These are phyloP conservation scores for Meyerozyma smithsonii DNA, from an alignment of 1,139 yeast species.

Conservation along the genomic window DNA sequence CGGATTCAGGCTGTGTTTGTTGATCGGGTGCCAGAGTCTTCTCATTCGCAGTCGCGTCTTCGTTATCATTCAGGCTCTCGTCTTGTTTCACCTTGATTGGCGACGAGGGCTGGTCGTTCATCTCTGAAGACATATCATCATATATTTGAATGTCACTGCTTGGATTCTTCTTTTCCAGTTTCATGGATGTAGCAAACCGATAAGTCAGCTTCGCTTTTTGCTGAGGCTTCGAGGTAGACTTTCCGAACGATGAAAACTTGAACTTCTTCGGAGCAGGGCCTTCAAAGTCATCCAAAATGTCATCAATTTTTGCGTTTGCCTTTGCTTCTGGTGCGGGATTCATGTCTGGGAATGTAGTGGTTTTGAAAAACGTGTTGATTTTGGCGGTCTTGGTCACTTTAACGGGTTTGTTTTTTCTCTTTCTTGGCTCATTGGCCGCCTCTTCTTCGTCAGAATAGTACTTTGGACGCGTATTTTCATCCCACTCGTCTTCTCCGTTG, in stretches of 20 bases:
- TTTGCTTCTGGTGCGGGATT: conserved; percentile 10
- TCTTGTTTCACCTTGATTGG: conserved; percentile 21
- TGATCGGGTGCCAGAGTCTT: conserved; percentile 11
- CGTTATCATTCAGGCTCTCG: conserved; percentile 2
- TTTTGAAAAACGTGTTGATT: conserved; percentile 52
- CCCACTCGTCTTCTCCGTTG: conserved; percentile 90
- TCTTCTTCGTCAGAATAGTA: conserved; percentile 55
- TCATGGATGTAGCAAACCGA: not conserved
- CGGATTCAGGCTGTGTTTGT: conserved; percentile 15
- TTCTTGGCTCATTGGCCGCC: conserved; percentile 21
- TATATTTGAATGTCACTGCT: conserved; percentile 6
- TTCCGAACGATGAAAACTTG: conserved; percentile 3
- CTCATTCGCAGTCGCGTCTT: conserved; percentile 8
- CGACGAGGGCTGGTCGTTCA: conserved; percentile 28
- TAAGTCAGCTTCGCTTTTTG: not conserved
- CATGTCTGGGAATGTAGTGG: conserved; percentile 17
- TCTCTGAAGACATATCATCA: conserved; percentile 14
- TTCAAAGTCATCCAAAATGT: conserved; percentile 41
- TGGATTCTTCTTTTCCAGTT: not conserved
- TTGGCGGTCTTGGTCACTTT: conserved; percentile 46
- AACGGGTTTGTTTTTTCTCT: conserved; percentile 30
- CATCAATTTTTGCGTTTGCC: conserved; percentile 38
- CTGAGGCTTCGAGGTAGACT: not conserved
- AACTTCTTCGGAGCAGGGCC: conserved; percentile 11
- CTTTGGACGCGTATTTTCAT: conserved; percentile 43